Conservation (phyloP, 768 basidiomycete species). For the Cubamyces sp. region DNA sequence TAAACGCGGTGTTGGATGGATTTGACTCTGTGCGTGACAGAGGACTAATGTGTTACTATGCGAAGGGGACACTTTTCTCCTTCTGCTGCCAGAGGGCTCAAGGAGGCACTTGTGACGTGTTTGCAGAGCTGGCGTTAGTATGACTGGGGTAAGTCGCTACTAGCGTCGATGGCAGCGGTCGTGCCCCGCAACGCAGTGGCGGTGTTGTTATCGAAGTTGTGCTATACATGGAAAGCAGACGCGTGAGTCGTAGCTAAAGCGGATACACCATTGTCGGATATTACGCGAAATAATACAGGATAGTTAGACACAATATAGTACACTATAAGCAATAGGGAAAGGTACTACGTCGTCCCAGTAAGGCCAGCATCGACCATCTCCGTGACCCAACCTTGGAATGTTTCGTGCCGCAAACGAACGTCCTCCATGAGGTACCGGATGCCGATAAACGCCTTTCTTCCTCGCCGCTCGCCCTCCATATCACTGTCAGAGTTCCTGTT, state of each 20-base stretch:
- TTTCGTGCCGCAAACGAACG: conserved; percentile 68
- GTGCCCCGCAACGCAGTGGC: not conserved
- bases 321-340: not conserved
- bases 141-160: no score
- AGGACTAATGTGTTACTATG: no score
- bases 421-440: conserved; percentile 63
- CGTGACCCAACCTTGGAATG: conserved; percentile 58
- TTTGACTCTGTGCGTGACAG: no score
- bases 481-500: conserved; percentile 43
- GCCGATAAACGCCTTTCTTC: conserved; percentile 70
- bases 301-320: not conserved
- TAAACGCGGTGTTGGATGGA: not conserved
- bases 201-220: not conserved
- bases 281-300: not conserved
- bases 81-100: no score
- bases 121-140: no score
- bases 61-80: no score
- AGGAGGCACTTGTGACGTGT: not conserved
- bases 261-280: no score
- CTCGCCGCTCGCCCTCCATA: conserved; percentile 70
- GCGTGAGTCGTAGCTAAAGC: not conserved
- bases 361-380: conserved; percentile 61
- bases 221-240: not conserved
- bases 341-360: conserved; percentile 27
- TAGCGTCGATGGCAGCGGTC: no score